phyloP scores from a whole-genome alignment of 345 rosid species.

The Moringa oleifera region DNA sequence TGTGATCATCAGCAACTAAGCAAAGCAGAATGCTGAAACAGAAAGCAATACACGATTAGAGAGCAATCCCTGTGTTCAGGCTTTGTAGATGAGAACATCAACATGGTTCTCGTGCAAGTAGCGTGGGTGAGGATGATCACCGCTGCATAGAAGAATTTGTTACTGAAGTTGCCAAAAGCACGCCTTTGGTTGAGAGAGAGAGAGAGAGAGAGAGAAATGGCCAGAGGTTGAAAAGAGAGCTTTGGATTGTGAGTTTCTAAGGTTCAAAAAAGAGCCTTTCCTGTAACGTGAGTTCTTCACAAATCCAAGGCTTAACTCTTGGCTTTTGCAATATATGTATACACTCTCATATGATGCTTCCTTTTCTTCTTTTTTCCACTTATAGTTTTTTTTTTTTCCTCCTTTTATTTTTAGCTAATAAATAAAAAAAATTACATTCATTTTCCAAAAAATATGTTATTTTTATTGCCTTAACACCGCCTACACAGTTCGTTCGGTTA shows the following conservation, averaged over 20 bases:
- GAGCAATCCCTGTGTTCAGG: background rate
- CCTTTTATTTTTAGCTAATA: too few species aligned
- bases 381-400: too few species aligned
- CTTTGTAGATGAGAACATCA: background rate
- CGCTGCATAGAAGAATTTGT: background rate
- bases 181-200: background rate
- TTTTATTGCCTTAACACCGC: too few species aligned
- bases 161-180: background rate
- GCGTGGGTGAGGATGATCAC: background rate
- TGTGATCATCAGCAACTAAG: slow-evolving; percentile 6
- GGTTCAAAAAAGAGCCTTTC: background rate
- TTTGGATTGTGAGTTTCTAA: background rate
- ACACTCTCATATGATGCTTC: too few species aligned
- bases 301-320: too few species aligned
- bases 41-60: background rate
- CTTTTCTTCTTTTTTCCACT: too few species aligned
- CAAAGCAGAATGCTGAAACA: background rate
- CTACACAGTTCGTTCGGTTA: too few species aligned
- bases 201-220: background rate
- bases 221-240: slow-evolving; percentile 10
- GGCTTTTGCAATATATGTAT: too few species aligned
- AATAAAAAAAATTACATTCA: too few species aligned
- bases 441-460: too few species aligned
- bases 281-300: too few species aligned
- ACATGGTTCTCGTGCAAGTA: background rate